Base-by-base conservation (phyloP, 2,329 filamentous ascomycete species). In the Aspergillus aculeatus region DNA sequence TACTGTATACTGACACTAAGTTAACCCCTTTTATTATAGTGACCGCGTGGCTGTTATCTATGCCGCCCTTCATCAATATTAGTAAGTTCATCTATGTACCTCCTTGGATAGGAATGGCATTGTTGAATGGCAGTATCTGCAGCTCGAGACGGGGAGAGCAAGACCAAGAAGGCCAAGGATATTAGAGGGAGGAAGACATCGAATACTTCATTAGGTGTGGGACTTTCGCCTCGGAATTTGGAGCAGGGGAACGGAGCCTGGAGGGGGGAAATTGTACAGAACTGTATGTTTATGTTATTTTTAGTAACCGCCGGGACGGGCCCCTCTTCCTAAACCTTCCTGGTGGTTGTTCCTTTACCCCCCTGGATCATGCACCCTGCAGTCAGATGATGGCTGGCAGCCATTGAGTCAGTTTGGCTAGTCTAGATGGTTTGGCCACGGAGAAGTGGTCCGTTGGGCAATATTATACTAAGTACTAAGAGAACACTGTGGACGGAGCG, bases 251-350 rank as follows among this genome's bases (percentile, higher is more conserved):
- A 4, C 23, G 38, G 38, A 9, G 14, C 10, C 10, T 5, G 38
- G 38, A 19, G 16, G 38, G 38, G 16, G 14, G 16, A 44, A 44
- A 44, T 44, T 7, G 7, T 44, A 29, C 24, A 6, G 24, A 7
- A 26, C 24, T 26, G 24, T 7, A 26, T 26, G 26, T 26, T 26
- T 29, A 19, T 44, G 14, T 57, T 57, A 57, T 57, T 47, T 44
- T 31, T 57, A 57, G 56, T 47, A 57, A 57, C 35, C 29, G 5
- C 7, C 50, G 49, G 49, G 56, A 44, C 38, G 16, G 38, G 38
- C 38, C 38, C 38, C 38, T 44, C 38, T 44, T 19, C 38, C 38
- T 19, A 44, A 44, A 44, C 38, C 38, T n/a, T 44, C 38, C 38
- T n/a, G 11, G 32, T 19, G 6, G 5, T 9, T n/a, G 6, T 16